Conservation (phyloP, 2,329 filamentous ascomycete genomes). For the Fusarium oxysporum region DNA sequence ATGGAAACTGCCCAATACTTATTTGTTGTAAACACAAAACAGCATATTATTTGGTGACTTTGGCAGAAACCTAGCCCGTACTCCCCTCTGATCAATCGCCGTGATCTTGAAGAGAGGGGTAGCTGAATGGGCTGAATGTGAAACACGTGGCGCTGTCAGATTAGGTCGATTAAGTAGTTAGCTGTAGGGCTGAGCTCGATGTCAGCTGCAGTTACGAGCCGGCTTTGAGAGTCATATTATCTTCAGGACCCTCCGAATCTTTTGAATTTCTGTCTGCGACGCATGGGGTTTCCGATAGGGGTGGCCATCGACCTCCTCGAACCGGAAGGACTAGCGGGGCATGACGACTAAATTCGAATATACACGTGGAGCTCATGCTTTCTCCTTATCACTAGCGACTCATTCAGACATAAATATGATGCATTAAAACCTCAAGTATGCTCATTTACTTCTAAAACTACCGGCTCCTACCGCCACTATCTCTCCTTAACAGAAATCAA, state of each 20-base stretch:
- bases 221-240: background rate
- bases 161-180: background rate
- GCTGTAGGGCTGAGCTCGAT: background rate
- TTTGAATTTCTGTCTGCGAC: no score
- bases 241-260: no score
- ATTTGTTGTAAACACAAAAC: no score
- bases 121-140: background rate
- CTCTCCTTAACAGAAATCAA: background rate
- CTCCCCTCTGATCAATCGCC: accelerated
- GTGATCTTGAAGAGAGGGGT: background rate
- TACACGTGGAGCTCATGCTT: no score
- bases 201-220: background rate
- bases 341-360: no score
- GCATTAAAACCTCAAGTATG: background rate
- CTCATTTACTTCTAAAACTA: background rate
- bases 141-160: background rate
- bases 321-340: no score
- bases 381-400: background rate
- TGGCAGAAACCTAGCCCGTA: accelerated
- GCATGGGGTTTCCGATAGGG: no score
- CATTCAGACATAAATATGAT: background rate
- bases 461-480: background rate
- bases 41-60: background rate
- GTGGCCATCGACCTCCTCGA: no score
- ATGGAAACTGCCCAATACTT: background rate